Evolutionary conservation across 768 basidiomycete genomes (phyloP), one percentile per base, ranked within the genome.

Genomic region (Suillus hirtellus): DNA sequence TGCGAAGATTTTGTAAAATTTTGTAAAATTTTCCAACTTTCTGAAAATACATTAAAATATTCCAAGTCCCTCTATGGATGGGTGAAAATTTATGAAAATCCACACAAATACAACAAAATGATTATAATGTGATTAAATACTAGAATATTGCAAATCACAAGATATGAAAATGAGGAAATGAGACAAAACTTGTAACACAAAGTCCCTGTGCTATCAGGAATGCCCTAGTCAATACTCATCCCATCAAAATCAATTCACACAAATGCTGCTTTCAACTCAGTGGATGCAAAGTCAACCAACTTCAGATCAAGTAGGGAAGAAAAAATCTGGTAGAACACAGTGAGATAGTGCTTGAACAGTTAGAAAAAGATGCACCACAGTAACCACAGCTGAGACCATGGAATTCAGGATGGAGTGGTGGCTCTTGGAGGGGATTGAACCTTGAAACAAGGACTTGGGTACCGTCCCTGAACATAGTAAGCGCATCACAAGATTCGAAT

Each of bases 401-500:
- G 27, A 2, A 27, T 3, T 27, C 27, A 2, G 27, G 27, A n/a
- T n/a, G 79, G 7, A 81, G 67, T 14, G 85, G 81, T 1, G 73
- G 67, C 56, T 90, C 86, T 62, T 76, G 73, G 7, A 89, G 73
- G 0, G 92, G 93, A 69, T 92, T 85, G 9, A 81, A 60, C 11
- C 81, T 84, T 4, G 84, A 89, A 21, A 93, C 72, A 4, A 93
- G 75, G 1, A 94, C 82, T 64, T 87, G 85, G 0, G 84, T 85
- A 4, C 93, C 92, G 58, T 84, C 86, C 64, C 92, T 94, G 61
- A 27, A 59, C n/a, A 38, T 2, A 50, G 60, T 62, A 19, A 64
- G 58, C 60, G 21, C 46, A 12, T 55, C 62, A 14, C 40, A 59
- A 35, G 38, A 60, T 17, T 34, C 52, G 0, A 5, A 35, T 37